phyloP scores from a whole-genome alignment of 2,329 filamentous ascomycete genomes.

The Phyllosticta paracitricarpa region DNA sequence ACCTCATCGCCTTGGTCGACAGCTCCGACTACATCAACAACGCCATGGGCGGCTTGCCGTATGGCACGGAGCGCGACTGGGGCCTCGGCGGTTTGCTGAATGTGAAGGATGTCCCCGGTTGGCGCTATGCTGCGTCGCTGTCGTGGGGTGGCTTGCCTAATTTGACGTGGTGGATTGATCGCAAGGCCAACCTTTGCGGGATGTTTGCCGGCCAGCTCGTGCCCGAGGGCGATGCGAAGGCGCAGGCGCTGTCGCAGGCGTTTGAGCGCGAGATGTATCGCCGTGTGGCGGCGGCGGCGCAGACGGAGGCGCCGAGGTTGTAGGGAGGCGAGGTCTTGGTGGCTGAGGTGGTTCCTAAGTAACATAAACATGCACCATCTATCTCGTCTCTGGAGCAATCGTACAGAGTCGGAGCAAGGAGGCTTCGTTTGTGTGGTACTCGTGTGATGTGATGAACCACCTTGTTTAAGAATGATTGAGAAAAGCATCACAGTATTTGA shows the following conservation, averaged over 20 bases:
- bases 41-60: constrained; percentile 18
- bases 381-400: too few relatives aligned
- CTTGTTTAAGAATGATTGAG: too few relatives aligned
- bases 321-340: neutral
- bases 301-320: neutral
- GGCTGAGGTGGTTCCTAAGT: too few relatives aligned
- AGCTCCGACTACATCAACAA: constrained; percentile 15
- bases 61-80: constrained; percentile 18
- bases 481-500: too few relatives aligned
- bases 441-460: too few relatives aligned
- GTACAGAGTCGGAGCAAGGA: too few relatives aligned
- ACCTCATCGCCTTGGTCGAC: constrained; percentile 6
- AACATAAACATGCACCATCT: too few relatives aligned
- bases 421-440: too few relatives aligned
- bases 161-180: constrained; percentile 26
- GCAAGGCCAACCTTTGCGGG: constrained; percentile 20
- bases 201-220: constrained; percentile 22
- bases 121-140: constrained; percentile 21
- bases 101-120: constrained; percentile 15
- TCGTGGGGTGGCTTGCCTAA: constrained; percentile 26
- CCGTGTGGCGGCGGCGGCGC: neutral
- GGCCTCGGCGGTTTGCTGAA: constrained; percentile 24
- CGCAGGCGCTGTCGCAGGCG: neutral
- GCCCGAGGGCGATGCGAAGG: constrained; percentile 20
- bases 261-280: constrained; percentile 3